phyloP scores from a whole-genome alignment of 2,329 filamentous ascomycete genomes.

The Pestalotiopsis sp. region DNA sequence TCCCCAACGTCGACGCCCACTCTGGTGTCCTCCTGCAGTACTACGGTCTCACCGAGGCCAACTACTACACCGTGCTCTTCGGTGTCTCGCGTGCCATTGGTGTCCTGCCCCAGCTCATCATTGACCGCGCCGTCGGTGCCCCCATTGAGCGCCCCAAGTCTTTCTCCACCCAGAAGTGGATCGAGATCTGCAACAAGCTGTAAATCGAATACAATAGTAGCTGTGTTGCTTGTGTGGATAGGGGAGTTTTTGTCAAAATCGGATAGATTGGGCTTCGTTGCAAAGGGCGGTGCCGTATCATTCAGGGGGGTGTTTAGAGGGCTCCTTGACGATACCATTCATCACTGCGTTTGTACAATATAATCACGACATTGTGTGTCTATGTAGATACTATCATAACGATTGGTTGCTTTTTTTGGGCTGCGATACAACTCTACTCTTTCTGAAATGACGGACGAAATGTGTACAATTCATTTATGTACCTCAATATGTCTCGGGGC shows the following conservation, averaged over 20 bases:
- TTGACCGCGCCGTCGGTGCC: slow-evolving; percentile 94
- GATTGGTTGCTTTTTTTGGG: slow-evolving; percentile 6
- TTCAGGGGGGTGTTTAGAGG: slow-evolving; percentile 25
- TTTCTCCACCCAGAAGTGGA: slow-evolving; percentile 96
- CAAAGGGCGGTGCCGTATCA: slow-evolving; percentile 26
- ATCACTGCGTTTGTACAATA: slow-evolving; percentile 31
- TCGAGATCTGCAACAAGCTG: slow-evolving; percentile 90
- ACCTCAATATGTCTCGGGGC: not conserved
- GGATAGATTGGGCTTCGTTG: slow-evolving; percentile 31
- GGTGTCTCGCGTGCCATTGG: slow-evolving; percentile 97
- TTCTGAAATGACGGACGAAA: not conserved
- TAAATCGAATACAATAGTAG: slow-evolving; percentile 51
- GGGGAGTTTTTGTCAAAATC: slow-evolving; percentile 28
- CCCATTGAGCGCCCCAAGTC: slow-evolving; percentile 99
- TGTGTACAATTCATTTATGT: too few species aligned
- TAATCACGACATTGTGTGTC: slow-evolving; percentile 12
- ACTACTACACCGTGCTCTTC: slow-evolving; percentile 99
- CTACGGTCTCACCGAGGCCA: slow-evolving; percentile 98
- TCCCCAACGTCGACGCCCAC: slow-evolving; percentile 98
- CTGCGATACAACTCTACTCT: not conserved
- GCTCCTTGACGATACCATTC: slow-evolving; percentile 35
- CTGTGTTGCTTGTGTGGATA: slow-evolving; percentile 23
- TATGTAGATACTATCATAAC: slow-evolving; percentile 6
- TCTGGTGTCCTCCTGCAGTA: slow-evolving; percentile 99
- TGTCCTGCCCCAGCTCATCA: slow-evolving; percentile 99